Evolutionary conservation across 2,329 filamentous ascomycete genomes (phyloP), one percentile per base, ranked within the genome.

Genomic region (Lachnellula arida): DNA sequence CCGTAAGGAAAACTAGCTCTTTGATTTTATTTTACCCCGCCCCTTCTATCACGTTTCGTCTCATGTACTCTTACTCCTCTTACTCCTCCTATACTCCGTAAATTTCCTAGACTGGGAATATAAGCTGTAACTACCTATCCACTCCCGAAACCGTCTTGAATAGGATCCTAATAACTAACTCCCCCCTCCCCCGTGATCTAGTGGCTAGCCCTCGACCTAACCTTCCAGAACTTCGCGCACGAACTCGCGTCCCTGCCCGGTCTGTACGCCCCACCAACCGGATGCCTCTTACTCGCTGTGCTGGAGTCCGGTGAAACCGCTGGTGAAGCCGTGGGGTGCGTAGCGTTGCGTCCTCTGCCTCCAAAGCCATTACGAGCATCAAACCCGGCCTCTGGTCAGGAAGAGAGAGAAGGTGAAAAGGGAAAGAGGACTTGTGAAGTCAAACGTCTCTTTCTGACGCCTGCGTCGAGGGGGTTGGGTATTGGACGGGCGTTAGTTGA

Each of bases 381-480:
- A 8, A 28, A 28, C 25, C 25, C 25, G 25, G 3, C 9, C 9
- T 32, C 28, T 32, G 28, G n/a, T 19, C 28, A 12, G 39, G 14
- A 23, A 28, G 3, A 28, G 19, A 35, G 12, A 4, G 32, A 17
- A 28, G 22, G 2, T 2, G 32, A 3, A 5, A 15, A 49, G 17
- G 19, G 22, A 15, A 49, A 49, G 17, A 57, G 49, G 23, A 51
- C 52, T 8, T 60, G 57, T 44, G 82, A 85, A 65, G 78, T 85
- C 71, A 85, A 85, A 65, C 73, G 81, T 1, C 70, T 85, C 0
- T 85, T 81, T 60, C 74, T 81, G 8, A 57, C 69, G 2, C 77
- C 78, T 0, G 63, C 70, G 42, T 74, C 75, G 1, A 74, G 81
- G 23, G 78, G 81, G 2, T 61, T 72, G 12, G 79, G 80, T 0